Evolutionary conservation across 768 basidiomycete genomes (phyloP).

Genomic region (Sporobolomyces roseus): DNA sequence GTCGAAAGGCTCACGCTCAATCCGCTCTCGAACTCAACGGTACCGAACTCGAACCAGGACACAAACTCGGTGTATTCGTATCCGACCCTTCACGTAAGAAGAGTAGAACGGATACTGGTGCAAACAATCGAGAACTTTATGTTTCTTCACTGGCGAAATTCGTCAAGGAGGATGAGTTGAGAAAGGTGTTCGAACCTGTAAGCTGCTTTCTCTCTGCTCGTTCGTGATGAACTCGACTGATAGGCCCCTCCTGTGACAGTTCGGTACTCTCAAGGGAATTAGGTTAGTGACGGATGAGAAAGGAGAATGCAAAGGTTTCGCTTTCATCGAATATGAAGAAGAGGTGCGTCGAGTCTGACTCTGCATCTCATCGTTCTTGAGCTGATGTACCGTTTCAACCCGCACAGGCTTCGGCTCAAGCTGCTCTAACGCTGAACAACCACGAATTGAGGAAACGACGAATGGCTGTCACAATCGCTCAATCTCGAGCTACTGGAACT

Average conservation of each 20-base stretch:
- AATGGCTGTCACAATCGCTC: conserved; percentile 80
- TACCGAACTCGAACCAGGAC: conserved; percentile 65
- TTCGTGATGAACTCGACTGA: not conserved
- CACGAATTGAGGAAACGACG: conserved; percentile 82
- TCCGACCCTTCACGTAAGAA: conserved; percentile 88
- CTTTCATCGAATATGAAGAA: conserved; percentile 83
- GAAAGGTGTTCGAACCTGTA: conserved; percentile 70
- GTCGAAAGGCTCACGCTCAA: conserved; percentile 56
- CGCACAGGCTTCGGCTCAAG: conserved; percentile 62
- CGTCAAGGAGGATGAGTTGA: conserved; percentile 70
- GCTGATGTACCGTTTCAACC: not conserved
- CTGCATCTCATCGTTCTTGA: not conserved
- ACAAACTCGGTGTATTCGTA: conserved; percentile 69
- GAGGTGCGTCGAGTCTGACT: conserved; percentile 57
- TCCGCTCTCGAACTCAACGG: conserved; percentile 75
- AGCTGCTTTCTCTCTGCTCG: conserved; percentile 41
- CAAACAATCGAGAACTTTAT: conserved; percentile 78
- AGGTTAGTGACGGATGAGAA: conserved; percentile 70
- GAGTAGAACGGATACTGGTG: conserved; percentile 80
- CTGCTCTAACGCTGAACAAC: conserved; percentile 75
- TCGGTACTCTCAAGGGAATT: conserved; percentile 74
- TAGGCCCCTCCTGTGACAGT: conserved; percentile 54
- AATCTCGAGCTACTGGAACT: conserved; percentile 61
- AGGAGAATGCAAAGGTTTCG: conserved; percentile 74
- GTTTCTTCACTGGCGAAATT: conserved; percentile 79